Percentiles rank a stretch among this genome's conserved stretches.
phyloP scores from a whole-genome alignment of 169 alveolate species.

The Toxoplasma gondii region DNA sequence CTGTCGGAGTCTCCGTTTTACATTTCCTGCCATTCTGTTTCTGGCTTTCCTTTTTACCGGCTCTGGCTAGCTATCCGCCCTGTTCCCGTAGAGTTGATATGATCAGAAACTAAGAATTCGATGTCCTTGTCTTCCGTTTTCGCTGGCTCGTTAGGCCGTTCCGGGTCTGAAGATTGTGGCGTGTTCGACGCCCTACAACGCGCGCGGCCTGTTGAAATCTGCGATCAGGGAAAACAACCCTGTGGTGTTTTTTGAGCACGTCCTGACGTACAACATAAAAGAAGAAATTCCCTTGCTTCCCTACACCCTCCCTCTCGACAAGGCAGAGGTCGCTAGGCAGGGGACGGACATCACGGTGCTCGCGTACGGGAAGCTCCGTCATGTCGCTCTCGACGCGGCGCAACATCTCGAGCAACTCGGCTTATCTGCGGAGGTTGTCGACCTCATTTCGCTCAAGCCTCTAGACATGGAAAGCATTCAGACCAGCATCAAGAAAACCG shows the following conservation, averaged over 20 bases:
- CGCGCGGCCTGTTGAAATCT: conserved; percentile 89
- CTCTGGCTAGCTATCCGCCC: too few relatives aligned
- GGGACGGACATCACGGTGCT: conserved; percentile 89
- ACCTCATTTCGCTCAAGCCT: conserved; percentile 89
- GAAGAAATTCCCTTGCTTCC: conserved; percentile 86
- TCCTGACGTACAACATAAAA: conserved; percentile 84
- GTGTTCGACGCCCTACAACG: conserved; percentile 89
- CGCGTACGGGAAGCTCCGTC: conserved; percentile 87
- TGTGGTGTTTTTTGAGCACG: conserved; percentile 91
- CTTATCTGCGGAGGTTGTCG: conserved; percentile 88
- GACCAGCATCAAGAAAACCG: conserved; percentile 86
- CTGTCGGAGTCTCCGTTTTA: too few relatives aligned
- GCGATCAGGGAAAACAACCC: conserved; percentile 91
- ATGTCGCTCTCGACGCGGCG: conserved; percentile 87
- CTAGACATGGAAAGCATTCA: conserved; percentile 86
- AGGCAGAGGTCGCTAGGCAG: conserved; percentile 87
- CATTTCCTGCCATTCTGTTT: too few relatives aligned
- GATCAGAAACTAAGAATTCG: too few relatives aligned
- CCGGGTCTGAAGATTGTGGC: conserved; percentile 92
- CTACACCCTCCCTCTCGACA: conserved; percentile 86
- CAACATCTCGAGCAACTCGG: conserved; percentile 81
- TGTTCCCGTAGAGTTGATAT: too few relatives aligned
- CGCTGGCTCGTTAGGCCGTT: conserved; percentile 60
- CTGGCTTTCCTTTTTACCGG: too few relatives aligned
- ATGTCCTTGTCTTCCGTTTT: not conserved